Evolutionary conservation across 2,329 filamentous ascomycete species (phyloP).

Genomic region (Venturia aucupariae): DNA sequence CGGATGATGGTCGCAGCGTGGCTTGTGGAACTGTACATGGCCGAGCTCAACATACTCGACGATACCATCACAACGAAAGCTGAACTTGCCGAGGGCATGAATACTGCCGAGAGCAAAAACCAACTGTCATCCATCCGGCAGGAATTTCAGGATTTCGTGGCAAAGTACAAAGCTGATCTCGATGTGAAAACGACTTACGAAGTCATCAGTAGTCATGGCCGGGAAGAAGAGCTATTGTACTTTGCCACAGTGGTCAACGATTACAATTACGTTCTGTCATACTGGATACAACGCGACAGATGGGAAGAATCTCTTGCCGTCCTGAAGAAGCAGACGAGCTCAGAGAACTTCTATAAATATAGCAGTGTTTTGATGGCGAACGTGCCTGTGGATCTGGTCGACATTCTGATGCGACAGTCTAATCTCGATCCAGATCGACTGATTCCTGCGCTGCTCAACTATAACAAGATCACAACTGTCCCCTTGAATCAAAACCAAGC

Average conservation of each 20-base stretch:
- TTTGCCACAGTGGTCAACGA: slow-evolving; percentile 86
- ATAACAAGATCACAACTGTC: slow-evolving; percentile 69
- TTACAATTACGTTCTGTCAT: slow-evolving; percentile 88
- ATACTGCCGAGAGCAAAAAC: slow-evolving; percentile 60
- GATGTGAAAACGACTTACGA: slow-evolving; percentile 92
- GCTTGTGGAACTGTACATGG: slow-evolving; percentile 95
- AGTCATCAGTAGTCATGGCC: slow-evolving; percentile 87
- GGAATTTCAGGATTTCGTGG: slow-evolving; percentile 84
- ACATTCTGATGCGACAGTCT: slow-evolving; percentile 86
- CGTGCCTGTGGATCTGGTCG: slow-evolving; percentile 75
- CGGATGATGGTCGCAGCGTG: slow-evolving; percentile 90
- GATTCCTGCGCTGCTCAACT: slow-evolving; percentile 88
- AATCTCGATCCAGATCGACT: slow-evolving; percentile 78
- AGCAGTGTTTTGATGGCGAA: slow-evolving; percentile 95
- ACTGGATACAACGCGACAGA: slow-evolving; percentile 93
- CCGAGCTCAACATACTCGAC: slow-evolving; percentile 87
- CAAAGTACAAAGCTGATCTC: slow-evolving; percentile 74
- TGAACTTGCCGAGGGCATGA: slow-evolving; percentile 64
- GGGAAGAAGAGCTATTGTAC: slow-evolving; percentile 84
- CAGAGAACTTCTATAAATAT: slow-evolving; percentile 92
- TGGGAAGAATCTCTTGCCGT: slow-evolving; percentile 83
- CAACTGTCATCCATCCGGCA: slow-evolving; percentile 61
- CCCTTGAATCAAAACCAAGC: slow-evolving; percentile 72
- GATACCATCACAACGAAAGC: slow-evolving; percentile 87
- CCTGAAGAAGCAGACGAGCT: slow-evolving; percentile 84